These are phyloP conservation scores for Plenodomus lindquistii DNA, from an alignment of 2,329 filamentous ascomycete genomes.

Conservation along the genomic window DNA sequence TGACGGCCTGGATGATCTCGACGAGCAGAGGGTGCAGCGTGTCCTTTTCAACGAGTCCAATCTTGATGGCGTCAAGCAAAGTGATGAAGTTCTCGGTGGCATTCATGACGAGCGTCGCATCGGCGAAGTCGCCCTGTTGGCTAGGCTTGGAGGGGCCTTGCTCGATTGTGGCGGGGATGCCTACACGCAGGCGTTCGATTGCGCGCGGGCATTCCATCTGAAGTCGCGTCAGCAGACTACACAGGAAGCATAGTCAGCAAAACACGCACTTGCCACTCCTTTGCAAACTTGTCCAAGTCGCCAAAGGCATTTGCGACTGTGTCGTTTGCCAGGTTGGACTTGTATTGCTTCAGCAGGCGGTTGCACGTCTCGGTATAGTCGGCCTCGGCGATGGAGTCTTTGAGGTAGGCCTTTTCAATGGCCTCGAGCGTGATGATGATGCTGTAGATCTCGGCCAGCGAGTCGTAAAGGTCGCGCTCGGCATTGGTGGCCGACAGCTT, in stretches of 20 bases:
- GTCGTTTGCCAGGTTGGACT: constrained; percentile 88
- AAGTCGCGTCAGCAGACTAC: constrained; percentile 15
- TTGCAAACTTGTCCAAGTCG: constrained; percentile 88
- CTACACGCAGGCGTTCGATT: constrained; percentile 88
- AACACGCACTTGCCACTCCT: constrained; percentile 81
- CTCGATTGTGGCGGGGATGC: constrained; percentile 82
- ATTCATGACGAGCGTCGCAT: constrained; percentile 75
- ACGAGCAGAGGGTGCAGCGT: constrained; percentile 93
- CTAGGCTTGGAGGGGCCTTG: constrained; percentile 53
- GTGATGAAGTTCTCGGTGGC: constrained; percentile 99
- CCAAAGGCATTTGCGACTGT: constrained; percentile 86
- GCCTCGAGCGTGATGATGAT: constrained; percentile 96
- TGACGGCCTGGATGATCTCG: constrained; percentile 95
- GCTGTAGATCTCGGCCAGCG: constrained; percentile 94
- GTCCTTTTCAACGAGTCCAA: constrained; percentile 92
- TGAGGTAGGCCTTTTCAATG: constrained; percentile 93
- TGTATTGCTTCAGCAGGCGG: constrained; percentile 93
- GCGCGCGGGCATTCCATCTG: constrained; percentile 94
- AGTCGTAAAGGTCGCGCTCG: constrained; percentile 93
- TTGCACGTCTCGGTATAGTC: constrained; percentile 98
- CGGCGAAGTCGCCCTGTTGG: constrained; percentile 48
- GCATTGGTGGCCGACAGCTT: constrained; percentile 84
- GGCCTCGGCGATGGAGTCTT: constrained; percentile 86
- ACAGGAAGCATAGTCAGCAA: not conserved
- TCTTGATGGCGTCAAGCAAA: constrained; percentile 89